A percentile compares a stretch with the other conserved stretches of the same genome.
Evolutionary conservation across 1,139 yeast species (phyloP).

Genomic region (Dujonia santamariae): DNA sequence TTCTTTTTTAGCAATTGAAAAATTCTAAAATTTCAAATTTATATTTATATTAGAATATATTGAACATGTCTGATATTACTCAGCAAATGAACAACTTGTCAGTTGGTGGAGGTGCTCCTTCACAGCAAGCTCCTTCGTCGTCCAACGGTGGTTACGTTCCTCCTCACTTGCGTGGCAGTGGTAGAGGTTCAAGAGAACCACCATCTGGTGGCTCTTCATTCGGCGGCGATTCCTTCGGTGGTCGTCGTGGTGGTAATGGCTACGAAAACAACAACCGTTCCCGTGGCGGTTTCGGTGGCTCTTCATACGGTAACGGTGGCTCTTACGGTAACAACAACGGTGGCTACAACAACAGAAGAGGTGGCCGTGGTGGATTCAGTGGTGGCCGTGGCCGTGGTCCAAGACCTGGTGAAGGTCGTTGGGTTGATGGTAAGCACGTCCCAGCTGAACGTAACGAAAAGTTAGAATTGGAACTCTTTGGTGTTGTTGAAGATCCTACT

Average conservation of each 20-base stretch:
- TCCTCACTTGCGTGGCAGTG: conserved; percentile 53
- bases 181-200: conserved; percentile 13
- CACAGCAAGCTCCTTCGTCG: conserved; percentile 11
- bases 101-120: conserved; percentile 22
- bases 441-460: conserved; percentile 75
- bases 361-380: conserved; percentile 29
- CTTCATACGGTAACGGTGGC: conserved; percentile 17
- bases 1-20: too few species aligned
- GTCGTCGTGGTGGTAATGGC: conserved; percentile 24
- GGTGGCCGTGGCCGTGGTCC: conserved; percentile 17
- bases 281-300: conserved; percentile 6
- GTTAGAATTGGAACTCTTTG: conserved; percentile 80
- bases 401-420: conserved; percentile 61
- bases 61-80: conserved; percentile 38
- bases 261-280: conserved; percentile 15
- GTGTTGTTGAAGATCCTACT: conserved; percentile 75
- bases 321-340: conserved; percentile 17
- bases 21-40: conserved; percentile 1
- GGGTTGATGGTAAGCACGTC: conserved; percentile 85
- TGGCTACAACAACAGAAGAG: conserved; percentile 20
- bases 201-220: conserved; percentile 19
- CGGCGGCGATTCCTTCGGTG: conserved; percentile 22
- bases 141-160: conserved; percentile 50
- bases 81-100: conserved; percentile 45
- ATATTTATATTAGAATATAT: conserved; percentile 1